phyloP scores from a whole-genome alignment of 2,329 filamentous ascomycete genomes.

The Leptographium galeiforme region DNA sequence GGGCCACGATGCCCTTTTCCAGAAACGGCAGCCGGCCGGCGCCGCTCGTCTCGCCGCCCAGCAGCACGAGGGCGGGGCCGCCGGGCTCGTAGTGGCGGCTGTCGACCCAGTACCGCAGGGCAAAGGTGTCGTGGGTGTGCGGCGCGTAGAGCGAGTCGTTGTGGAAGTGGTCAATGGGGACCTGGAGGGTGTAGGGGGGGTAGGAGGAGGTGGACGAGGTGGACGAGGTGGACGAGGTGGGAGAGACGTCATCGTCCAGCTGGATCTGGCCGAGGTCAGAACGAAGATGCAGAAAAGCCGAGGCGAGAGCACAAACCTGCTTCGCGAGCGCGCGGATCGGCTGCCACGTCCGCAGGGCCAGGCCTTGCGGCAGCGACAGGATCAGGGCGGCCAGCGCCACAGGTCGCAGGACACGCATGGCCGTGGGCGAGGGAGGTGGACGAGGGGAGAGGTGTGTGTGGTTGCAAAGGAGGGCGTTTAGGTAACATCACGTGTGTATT shows the following conservation, averaged over 20 bases:
- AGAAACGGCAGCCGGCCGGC: conserved; percentile 53
- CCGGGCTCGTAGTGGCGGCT: conserved; percentile 60
- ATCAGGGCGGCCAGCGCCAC: not conserved
- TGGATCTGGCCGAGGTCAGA: not conserved
- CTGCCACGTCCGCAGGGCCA: conserved; percentile 6
- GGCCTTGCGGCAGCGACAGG: not conserved
- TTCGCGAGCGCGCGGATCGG: conserved; percentile 6
- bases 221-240: too few relatives aligned
- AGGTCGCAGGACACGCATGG: not conserved
- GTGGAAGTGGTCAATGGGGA: conserved; percentile 68
- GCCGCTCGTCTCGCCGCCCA: conserved; percentile 56
- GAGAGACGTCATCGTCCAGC: too few relatives aligned
- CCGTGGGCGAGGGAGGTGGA: not conserved
- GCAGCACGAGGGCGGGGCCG: conserved; percentile 68
- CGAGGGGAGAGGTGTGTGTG: too few relatives aligned
- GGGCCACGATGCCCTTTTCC: conserved; percentile 62
- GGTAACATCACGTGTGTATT: too few relatives aligned
- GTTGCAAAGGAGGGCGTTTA: too few relatives aligned
- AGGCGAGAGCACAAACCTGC: not conserved
- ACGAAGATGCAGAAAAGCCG: not conserved
- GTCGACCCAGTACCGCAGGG: conserved; percentile 75
- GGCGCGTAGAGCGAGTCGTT: conserved; percentile 68
- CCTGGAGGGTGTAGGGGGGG: conserved; percentile 26
- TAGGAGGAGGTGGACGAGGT: conserved; percentile 15
- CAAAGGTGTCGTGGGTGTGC: conserved; percentile 54